Conservation (phyloP, 192 early-diverging fungal species). For the Gonapodya prolifera region DNA sequence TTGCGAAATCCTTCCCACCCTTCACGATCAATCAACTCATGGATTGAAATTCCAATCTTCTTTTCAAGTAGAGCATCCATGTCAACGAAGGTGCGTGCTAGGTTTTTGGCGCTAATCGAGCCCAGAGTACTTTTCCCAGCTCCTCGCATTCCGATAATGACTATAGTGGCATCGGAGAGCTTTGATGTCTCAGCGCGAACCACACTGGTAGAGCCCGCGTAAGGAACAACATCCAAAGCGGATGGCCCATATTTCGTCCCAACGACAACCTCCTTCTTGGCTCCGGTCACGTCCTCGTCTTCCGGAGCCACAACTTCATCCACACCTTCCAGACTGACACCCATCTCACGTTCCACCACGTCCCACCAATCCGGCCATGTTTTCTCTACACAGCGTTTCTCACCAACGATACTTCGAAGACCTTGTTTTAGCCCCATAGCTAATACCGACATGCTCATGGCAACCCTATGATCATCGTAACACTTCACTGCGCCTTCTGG, state of each 20-base stretch:
- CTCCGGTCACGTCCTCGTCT: background rate
- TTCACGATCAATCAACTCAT: conserved; percentile 56
- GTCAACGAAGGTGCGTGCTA: conserved; percentile 73
- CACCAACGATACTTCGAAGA: conserved; percentile 54
- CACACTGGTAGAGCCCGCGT: background rate
- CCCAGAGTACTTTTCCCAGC: conserved; percentile 89
- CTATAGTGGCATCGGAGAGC: conserved; percentile 38
- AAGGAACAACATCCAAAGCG: background rate
- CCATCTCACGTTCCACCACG: conserved; percentile 66
- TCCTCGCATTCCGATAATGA: conserved; percentile 99
- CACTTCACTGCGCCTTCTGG: conserved; percentile 67
- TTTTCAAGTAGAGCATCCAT: conserved; percentile 73
- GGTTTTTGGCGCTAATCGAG: conserved; percentile 44
- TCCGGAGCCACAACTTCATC: background rate
- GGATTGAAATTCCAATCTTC: conserved; percentile 56
- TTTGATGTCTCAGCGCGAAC: background rate
- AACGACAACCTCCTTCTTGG: background rate
- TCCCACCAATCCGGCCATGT: conserved; percentile 99
- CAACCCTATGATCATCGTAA: conserved; percentile 96
- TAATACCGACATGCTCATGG: conserved; percentile 90
- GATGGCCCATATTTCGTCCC: background rate
- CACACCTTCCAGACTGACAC: conserved; percentile 32
- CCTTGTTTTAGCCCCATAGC: conserved; percentile 30
- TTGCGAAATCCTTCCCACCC: conserved; percentile 84
- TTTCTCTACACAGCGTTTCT: conserved; percentile 97